These are phyloP conservation scores for Austroboletus novae-zelandiae DNA, from an alignment of 1,284 basidiomycete species.

Conservation along the genomic window DNA sequence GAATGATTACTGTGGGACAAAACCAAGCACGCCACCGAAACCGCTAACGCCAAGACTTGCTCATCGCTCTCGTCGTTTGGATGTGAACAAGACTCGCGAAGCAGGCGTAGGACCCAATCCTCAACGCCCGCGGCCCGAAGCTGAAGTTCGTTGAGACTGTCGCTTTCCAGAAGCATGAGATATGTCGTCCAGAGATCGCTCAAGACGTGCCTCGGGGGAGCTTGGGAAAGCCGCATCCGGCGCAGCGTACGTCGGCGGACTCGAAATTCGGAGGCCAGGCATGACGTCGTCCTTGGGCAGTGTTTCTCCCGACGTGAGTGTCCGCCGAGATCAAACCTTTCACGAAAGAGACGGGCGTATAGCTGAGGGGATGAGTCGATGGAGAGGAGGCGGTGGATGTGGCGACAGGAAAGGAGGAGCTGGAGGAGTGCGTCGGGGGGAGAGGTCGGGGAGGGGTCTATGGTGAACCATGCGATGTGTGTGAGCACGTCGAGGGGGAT, in stretches of 20 bases:
- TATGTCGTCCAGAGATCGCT: conserved; percentile 52
- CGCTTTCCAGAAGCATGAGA: conserved; percentile 51
- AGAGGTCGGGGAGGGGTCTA: conserved; percentile 34
- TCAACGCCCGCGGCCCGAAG: conserved; percentile 38
- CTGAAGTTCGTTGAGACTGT: conserved; percentile 42
- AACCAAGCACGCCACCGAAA: conserved; percentile 35
- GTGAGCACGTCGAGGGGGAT: conserved; percentile 53
- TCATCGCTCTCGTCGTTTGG: conserved; percentile 7
- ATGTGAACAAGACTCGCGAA: conserved; percentile 18
- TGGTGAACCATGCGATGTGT: conserved; percentile 46
- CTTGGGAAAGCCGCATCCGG: conserved; percentile 39
- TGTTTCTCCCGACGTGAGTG: conserved; percentile 35
- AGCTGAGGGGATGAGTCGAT: conserved; percentile 49
- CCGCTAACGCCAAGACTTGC: conserved; percentile 26
- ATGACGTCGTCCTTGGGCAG: conserved; percentile 39
- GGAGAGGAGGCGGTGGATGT: conserved; percentile 44
- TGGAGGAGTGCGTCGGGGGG: conserved; percentile 41
- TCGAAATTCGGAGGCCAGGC: conserved; percentile 46
- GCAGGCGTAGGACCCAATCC: conserved; percentile 31
- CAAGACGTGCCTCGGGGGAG: conserved; percentile 29
- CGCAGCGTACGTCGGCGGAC: conserved; percentile 43
- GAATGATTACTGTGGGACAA: conserved; percentile 36
- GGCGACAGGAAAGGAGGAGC: conserved; percentile 43
- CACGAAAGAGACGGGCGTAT: conserved; percentile 59
- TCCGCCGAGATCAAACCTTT: conserved; percentile 50